Evolutionary conservation across 2,329 filamentous ascomycete genomes (phyloP).

Genomic region (Epichloe gansuensis): DNA sequence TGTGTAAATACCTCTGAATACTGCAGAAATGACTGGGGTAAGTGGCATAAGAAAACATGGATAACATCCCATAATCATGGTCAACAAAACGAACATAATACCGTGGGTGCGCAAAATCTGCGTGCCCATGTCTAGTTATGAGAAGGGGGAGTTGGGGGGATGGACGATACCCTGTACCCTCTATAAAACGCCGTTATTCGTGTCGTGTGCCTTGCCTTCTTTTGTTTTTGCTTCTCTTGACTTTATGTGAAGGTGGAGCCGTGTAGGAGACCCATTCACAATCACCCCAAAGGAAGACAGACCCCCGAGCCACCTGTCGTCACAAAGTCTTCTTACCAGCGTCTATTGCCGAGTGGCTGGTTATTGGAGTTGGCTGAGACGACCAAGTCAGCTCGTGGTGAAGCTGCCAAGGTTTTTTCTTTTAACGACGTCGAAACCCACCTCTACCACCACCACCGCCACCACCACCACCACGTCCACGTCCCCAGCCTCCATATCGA

Average conservation of each 20-base stretch:
- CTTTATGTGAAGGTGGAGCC: neutral
- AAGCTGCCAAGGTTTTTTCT: conserved; percentile 14
- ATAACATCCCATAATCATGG: neutral
- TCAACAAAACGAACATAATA: conserved; percentile 7
- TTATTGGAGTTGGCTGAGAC: conserved; percentile 35
- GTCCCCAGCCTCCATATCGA: conserved; percentile 58
- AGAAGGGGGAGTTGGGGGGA: conserved; percentile 4
- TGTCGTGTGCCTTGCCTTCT: conserved; percentile 10
- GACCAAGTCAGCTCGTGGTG: conserved; percentile 23
- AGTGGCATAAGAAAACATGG: neutral
- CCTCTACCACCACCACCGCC: conserved; percentile 27
- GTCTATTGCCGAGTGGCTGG: conserved; percentile 35
- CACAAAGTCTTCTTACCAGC: conserved; percentile 29
- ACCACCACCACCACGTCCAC: conserved; percentile 37
- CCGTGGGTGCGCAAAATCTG: conserved; percentile 3
- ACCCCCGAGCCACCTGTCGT: neutral
- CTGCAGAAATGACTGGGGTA: neutral
- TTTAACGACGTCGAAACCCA: conserved; percentile 27
- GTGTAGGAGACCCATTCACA: neutral
- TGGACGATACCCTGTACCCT: conserved; percentile 12
- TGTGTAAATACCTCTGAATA: neutral
- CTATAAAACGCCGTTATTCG: conserved; percentile 19
- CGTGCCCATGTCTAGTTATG: conserved; percentile 10
- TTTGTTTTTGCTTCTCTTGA: neutral
- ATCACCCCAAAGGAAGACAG: neutral